These are phyloP conservation scores for Boletus subcaerulescens DNA, from an alignment of 768 basidiomycete species.

Conservation along the genomic window DNA sequence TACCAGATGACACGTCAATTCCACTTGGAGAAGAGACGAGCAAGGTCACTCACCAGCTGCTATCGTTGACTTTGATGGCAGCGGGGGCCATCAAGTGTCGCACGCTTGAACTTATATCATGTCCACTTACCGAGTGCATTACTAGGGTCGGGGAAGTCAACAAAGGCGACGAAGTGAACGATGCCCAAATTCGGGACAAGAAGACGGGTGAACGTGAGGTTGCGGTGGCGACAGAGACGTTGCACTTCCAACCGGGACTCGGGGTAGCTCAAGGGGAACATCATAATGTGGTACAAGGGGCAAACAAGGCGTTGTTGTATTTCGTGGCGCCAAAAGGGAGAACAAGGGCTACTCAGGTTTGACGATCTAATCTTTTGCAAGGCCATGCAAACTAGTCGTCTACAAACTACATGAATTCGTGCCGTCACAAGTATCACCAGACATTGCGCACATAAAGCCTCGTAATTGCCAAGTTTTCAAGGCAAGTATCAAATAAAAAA, in stretches of 20 bases:
- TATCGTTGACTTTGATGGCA: slow-evolving; percentile 24
- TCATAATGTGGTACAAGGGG: too few species aligned
- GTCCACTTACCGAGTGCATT: slow-evolving; percentile 4
- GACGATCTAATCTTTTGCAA: background rate
- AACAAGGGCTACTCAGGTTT: slow-evolving; percentile 1
- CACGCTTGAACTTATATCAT: slow-evolving; percentile 24
- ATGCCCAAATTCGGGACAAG: slow-evolving; percentile 25
- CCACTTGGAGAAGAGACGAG: background rate
- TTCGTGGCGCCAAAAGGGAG: background rate
- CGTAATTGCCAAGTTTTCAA: background rate
- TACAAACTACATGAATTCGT: background rate
- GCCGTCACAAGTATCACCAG: background rate
- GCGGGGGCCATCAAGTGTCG: slow-evolving; percentile 11
- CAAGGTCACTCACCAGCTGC: slow-evolving; percentile 24
- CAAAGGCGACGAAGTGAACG: slow-evolving; percentile 10
- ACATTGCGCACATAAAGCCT: background rate
- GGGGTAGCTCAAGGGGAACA: background rate
- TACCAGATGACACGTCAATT: slow-evolving; percentile 1
- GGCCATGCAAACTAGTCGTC: background rate
- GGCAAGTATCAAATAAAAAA: background rate
- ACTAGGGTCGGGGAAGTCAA: slow-evolving; percentile 1
- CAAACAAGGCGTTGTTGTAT: slow-evolving; percentile 28
- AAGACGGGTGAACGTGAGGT: slow-evolving; percentile 9
- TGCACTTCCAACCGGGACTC: background rate
- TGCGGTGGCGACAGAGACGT: slow-evolving; percentile 21